Conservation (phyloP, 345 rosid genomes). For the Aegle marmelos region DNA sequence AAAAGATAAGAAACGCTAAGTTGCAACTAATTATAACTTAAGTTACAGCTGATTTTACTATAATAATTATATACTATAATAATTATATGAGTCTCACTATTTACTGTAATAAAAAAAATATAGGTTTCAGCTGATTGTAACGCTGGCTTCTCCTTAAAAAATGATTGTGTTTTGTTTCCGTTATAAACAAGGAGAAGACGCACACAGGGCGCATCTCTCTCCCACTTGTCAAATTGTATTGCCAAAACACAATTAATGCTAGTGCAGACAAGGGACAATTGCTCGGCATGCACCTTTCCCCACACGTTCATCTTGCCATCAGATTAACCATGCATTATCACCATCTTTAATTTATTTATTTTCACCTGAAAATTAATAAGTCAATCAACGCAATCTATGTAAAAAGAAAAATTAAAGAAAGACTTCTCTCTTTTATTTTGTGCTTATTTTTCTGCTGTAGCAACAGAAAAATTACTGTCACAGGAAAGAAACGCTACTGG, state of each 20-base stretch:
- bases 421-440: not conserved
- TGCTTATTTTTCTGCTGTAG: not conserved
- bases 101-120: too few relatives aligned
- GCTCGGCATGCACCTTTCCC: not conserved
- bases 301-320: not conserved
- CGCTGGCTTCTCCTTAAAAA: too few relatives aligned
- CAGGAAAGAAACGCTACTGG: not conserved
- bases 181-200: too few relatives aligned
- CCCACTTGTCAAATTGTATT: not conserved
- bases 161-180: too few relatives aligned
- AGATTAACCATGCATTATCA: too few relatives aligned
- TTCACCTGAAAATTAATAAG: not conserved
- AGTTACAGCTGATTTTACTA: too few relatives aligned
- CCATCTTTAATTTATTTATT: not conserved
- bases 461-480: not conserved
- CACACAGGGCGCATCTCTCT: not conserved
- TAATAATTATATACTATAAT: too few relatives aligned
- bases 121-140: too few relatives aligned
- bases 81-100: too few relatives aligned
- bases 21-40: too few relatives aligned
- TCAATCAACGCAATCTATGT: not conserved
- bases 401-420: not conserved
- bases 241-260: constrained; percentile 24
- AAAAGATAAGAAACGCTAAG: too few relatives aligned
- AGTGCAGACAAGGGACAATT: constrained; percentile 9